Percentiles rank a stretch among this genome's conserved stretches.
Conservation (phyloP, 1,284 basidiomycete genomes). For the Cerrena zonata region DNA sequence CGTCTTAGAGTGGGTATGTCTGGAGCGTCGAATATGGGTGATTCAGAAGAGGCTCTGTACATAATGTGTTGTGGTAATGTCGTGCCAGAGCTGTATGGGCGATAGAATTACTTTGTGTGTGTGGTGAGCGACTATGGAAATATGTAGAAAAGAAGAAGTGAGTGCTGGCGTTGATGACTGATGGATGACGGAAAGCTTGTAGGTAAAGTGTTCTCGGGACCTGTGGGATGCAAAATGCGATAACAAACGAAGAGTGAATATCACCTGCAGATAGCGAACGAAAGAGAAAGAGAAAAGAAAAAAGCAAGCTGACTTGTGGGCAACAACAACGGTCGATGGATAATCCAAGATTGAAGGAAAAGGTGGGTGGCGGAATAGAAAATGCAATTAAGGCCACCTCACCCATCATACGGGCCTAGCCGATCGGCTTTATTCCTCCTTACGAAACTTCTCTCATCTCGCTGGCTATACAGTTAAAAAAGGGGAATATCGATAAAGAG, state of each 20-base stretch:
- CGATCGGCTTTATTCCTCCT: neutral
- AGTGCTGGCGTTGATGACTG: neutral
- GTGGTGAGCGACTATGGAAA: neutral
- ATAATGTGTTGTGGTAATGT: constrained; percentile 18
- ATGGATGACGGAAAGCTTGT: neutral
- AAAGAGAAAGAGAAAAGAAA: neutral
- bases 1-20: constrained; percentile 56
- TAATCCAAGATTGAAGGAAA: neutral
- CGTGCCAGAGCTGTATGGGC: neutral
- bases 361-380: neutral
- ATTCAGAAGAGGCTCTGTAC: constrained; percentile 39
- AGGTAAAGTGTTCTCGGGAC: neutral
- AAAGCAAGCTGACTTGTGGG: constrained; percentile 8
- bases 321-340: neutral
- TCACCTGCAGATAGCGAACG: neutral
- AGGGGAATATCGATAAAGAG: constrained; percentile 15
- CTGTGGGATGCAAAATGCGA: neutral
- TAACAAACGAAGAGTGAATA: neutral
- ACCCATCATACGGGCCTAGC: too few species aligned
- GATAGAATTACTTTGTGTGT: neutral
- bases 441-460: neutral
- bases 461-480: neutral
- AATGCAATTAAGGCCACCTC: too few species aligned
- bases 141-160: neutral
- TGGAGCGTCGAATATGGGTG: constrained; percentile 55